A percentile compares a stretch with the other conserved stretches of the same genome.
Evolutionary conservation across 371 early-diverging fungal species (phyloP).

Genomic region (Mortierella polycephala): DNA sequence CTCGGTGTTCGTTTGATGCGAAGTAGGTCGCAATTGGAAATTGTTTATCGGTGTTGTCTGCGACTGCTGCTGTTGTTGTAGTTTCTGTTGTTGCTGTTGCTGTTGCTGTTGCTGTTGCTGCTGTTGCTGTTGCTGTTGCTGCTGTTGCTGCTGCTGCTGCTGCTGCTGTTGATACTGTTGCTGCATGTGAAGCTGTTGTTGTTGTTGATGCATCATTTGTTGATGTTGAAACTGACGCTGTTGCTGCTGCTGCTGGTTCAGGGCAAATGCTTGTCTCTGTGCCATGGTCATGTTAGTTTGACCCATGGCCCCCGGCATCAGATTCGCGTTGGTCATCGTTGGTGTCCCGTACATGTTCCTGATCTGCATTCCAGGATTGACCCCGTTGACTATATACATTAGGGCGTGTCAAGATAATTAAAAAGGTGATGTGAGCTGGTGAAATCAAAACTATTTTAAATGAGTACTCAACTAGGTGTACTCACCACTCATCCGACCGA

Average conservation of each 20-base stretch:
- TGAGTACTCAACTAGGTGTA: background rate
- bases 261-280: slow-evolving; percentile 36
- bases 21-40: slow-evolving; percentile 37
- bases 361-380: slow-evolving; percentile 43
- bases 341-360: slow-evolving; percentile 54
- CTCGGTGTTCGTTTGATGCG: slow-evolving; percentile 16
- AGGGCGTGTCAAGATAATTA: background rate
- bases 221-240: slow-evolving; percentile 41
- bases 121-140: slow-evolving; percentile 32
- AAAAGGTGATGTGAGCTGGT: background rate
- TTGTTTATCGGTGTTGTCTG: slow-evolving; percentile 33
- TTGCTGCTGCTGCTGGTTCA: slow-evolving; percentile 17
- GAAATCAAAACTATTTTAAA: background rate
- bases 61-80: slow-evolving; percentile 23
- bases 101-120: slow-evolving; percentile 30
- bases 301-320: slow-evolving; percentile 34
- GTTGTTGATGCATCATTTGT: slow-evolving; percentile 41
- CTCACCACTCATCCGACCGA: slow-evolving; percentile 51
- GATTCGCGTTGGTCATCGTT: slow-evolving; percentile 43
- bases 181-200: slow-evolving; percentile 18
- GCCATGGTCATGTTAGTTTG: slow-evolving; percentile 45
- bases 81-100: slow-evolving; percentile 26
- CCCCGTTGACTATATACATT: slow-evolving; percentile 28
- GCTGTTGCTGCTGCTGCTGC: slow-evolving; percentile 15
- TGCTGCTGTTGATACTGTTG: slow-evolving; percentile 29